These are phyloP conservation scores for Cyclocybe cylindracea DNA, from an alignment of 768 basidiomycete species.

Conservation along the genomic window DNA sequence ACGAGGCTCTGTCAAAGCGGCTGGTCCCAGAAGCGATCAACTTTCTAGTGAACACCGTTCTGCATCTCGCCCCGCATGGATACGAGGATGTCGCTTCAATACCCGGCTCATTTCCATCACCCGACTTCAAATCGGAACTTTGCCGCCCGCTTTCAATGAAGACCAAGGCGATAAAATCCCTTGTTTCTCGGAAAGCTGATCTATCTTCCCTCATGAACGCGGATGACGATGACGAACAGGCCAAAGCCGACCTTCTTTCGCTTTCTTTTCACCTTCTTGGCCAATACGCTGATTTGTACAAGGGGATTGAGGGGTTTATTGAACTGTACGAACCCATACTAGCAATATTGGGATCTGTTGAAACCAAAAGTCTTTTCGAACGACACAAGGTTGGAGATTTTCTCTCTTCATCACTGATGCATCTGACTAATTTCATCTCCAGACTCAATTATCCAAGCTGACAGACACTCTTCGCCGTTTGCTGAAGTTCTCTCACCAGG, in stretches of 20 bases:
- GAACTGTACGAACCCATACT: conserved; percentile 79
- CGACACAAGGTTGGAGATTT: conserved; percentile 52
- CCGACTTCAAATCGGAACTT: conserved; percentile 60
- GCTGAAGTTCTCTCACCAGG: conserved; percentile 70
- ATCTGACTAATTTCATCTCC: conserved; percentile 10
- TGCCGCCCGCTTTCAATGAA: conserved; percentile 43
- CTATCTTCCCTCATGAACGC: conserved; percentile 42
- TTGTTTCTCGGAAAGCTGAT: conserved; percentile 45
- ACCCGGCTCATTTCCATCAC: conserved; percentile 72
- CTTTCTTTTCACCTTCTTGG: conserved; percentile 64
- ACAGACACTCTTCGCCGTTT: conserved; percentile 57
- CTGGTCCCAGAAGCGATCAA: conserved; percentile 88
- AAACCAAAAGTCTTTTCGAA: conserved; percentile 45
- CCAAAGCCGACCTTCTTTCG: conserved; percentile 71
- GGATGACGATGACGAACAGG: conserved; percentile 51
- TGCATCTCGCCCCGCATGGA: conserved; percentile 71
- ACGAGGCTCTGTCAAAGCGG: conserved; percentile 82
- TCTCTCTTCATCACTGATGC: conserved; percentile 1
- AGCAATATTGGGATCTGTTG: conserved; percentile 55
- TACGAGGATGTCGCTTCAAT: conserved; percentile 47
- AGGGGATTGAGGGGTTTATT: conserved; percentile 77
- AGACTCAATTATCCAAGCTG: conserved; percentile 51
- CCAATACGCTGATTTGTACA: conserved; percentile 75
- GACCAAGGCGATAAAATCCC: conserved; percentile 38
- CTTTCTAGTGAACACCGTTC: conserved; percentile 70